phyloP scores from a whole-genome alignment of 306 rosid genomes.

The Castanea mollissima region DNA sequence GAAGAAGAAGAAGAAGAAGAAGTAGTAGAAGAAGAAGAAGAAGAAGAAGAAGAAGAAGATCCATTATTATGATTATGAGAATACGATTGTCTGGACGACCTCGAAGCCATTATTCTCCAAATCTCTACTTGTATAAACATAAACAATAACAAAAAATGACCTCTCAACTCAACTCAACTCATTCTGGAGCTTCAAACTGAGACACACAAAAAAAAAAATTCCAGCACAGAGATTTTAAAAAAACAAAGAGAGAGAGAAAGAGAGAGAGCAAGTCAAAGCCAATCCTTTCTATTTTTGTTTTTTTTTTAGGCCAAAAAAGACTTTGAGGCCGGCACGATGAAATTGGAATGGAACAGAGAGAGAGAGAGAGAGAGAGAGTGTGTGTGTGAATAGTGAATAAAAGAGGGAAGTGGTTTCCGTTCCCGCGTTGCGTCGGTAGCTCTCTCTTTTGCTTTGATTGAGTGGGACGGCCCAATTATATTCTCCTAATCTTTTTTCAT shows the following conservation, averaged over 20 bases:
- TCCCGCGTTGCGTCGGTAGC: slow-evolving; percentile 14
- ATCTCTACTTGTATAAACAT: no score
- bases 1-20: background rate
- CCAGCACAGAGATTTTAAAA: no score
- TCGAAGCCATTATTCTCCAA: slow-evolving; percentile 23
- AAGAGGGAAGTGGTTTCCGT: background rate
- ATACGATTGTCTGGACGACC: slow-evolving; percentile 13
- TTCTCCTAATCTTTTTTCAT: no score
- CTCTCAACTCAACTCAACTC: background rate
- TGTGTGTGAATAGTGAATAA: background rate
- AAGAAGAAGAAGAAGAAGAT: slow-evolving; percentile 8
- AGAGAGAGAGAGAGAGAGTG: no score
- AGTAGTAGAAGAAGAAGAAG: slow-evolving; percentile 9
- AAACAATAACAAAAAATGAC: background rate
- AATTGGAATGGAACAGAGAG: background rate
- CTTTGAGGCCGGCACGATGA: slow-evolving; percentile 22
- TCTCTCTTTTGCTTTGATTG: background rate
- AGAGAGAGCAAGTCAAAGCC: background rate
- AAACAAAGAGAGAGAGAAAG: no score
- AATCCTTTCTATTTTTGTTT: no score
- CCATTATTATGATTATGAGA: slow-evolving; percentile 14
- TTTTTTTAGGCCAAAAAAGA: no score
- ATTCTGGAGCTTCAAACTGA: background rate
- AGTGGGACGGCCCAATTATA: no score
- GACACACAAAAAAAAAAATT: background rate